Evolutionary conservation across 2,329 filamentous ascomycete genomes (phyloP).

Genomic region (Xenoacremonium recifei): DNA sequence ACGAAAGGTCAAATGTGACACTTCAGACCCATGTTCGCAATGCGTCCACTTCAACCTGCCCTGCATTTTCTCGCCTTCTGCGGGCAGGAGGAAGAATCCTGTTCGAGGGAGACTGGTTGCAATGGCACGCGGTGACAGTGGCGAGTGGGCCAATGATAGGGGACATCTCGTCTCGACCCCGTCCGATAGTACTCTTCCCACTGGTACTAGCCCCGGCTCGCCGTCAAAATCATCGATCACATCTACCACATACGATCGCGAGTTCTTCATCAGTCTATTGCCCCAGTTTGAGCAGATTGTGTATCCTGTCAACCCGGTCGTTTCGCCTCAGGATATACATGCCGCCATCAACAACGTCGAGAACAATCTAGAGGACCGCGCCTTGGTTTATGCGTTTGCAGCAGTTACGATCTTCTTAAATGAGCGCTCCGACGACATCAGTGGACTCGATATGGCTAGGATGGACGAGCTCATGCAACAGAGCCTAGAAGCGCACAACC

Average conservation of each 20-base stretch:
- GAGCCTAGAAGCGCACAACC: slow-evolving; percentile 27
- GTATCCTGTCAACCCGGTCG: slow-evolving; percentile 36
- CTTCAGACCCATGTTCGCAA: slow-evolving; percentile 32
- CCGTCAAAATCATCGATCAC: not conserved
- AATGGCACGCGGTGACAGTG: slow-evolving; percentile 32
- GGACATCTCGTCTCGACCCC: too few relatives aligned
- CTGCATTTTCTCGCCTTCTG: slow-evolving; percentile 32
- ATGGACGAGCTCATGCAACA: slow-evolving; percentile 28
- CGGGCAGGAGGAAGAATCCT: slow-evolving; percentile 32
- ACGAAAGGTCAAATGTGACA: slow-evolving; percentile 38
- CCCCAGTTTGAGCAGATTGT: slow-evolving; percentile 34
- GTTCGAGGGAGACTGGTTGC: slow-evolving; percentile 35
- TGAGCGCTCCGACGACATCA: slow-evolving; percentile 25
- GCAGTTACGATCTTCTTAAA: slow-evolving; percentile 37
- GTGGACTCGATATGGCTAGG: slow-evolving; percentile 28
- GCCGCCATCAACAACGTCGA: slow-evolving; percentile 32
- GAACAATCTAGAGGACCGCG: slow-evolving; percentile 31
- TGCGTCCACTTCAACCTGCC: slow-evolving; percentile 34
- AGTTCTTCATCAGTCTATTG: slow-evolving; percentile 34
- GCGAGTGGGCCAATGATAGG: too few relatives aligned
- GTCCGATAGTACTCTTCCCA: too few relatives aligned
- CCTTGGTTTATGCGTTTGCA: slow-evolving; percentile 35
- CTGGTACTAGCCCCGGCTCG: too few relatives aligned
- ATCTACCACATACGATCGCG: slow-evolving; percentile 17
- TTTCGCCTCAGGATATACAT: slow-evolving; percentile 30